Evolutionary conservation across 495 filamentous ascomycete genomes (phyloP).

Genomic region (Melanomma pulvis-pyrius): DNA sequence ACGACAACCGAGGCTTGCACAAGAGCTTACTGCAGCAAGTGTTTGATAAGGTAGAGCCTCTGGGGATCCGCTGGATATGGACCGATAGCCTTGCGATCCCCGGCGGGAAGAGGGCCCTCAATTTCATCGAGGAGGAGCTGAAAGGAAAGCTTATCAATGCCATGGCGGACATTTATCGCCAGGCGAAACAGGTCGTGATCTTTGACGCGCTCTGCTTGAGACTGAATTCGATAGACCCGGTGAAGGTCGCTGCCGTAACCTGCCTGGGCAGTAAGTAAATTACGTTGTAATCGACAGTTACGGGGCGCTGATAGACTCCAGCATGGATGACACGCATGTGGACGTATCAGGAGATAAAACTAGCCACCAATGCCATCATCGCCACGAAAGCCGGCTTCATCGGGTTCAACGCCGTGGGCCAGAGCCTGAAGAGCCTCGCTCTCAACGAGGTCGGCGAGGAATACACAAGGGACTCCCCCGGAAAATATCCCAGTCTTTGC

Average conservation of each 20-base stretch:
- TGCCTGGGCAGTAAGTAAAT: constrained; percentile 2
- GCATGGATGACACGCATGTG: constrained; percentile 9
- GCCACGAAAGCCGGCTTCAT: neutral
- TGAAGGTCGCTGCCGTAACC: neutral
- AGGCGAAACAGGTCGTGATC: constrained; percentile 1
- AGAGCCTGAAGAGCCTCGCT: neutral
- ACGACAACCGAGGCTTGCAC: constrained; percentile 7
- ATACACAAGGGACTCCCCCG: neutral
- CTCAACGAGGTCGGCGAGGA: neutral
- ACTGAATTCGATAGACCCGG: constrained; percentile 4
- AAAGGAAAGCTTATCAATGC: constrained; percentile 5
- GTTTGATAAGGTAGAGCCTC: constrained; percentile 1
- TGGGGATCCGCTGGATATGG: constrained; percentile 3
- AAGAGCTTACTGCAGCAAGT: constrained; percentile 9
- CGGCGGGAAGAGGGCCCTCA: constrained; percentile 1
- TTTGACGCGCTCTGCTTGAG: constrained; percentile 1
- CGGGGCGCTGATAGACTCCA: neutral
- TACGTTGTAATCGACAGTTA: no score
- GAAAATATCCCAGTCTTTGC: constrained; percentile 1
- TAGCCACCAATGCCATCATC: neutral
- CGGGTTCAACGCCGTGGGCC: neutral
- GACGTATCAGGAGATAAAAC: constrained; percentile 8
- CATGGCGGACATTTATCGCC: constrained; percentile 8
- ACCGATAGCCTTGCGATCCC: constrained; percentile 7
- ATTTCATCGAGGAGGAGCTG: neutral